These are phyloP conservation scores for Chaetomium globosum DNA, from an alignment of 2,329 filamentous ascomycete species.

Conservation along the genomic window DNA sequence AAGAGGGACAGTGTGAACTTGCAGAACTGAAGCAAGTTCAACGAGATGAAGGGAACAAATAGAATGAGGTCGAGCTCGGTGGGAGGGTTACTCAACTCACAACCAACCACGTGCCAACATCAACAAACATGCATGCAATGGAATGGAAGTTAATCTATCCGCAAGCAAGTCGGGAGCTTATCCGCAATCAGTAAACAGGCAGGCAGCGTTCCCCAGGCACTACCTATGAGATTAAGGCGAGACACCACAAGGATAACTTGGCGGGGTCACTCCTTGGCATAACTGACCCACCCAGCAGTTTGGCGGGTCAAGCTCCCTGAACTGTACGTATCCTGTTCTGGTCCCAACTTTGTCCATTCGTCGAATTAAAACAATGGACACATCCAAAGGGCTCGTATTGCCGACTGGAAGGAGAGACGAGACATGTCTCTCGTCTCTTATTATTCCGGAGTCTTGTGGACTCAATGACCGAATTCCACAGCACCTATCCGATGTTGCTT, in stretches of 20 bases:
- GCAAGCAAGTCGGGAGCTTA: not conserved
- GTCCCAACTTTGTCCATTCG: not conserved
- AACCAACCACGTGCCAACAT: not conserved
- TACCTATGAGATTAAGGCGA: constrained; percentile 1
- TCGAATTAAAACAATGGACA: not conserved
- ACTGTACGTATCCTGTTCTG: not conserved
- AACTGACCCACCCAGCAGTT: not conserved
- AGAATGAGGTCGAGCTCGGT: too few relatives aligned
- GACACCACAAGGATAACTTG: not conserved
- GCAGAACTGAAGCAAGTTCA: too few relatives aligned
- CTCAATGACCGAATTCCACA: not conserved
- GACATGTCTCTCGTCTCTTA: not conserved
- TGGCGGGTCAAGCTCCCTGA: not conserved
- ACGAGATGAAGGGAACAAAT: too few relatives aligned
- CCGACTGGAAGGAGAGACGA: not conserved
- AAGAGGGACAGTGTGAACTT: too few relatives aligned
- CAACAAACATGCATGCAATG: not conserved
- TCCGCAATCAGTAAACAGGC: too few relatives aligned
- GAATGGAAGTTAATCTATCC: not conserved
- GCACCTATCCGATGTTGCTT: not conserved
- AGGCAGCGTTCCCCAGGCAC: not conserved
- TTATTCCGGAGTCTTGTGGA: not conserved
- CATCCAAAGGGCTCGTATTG: not conserved
- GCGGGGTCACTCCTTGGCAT: not conserved
- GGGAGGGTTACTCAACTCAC: not conserved